Evolutionary conservation across 495 filamentous ascomycete species (phyloP), one percentile per base, ranked within the genome.

Genomic region (Tetracladium marchalianum): DNA sequence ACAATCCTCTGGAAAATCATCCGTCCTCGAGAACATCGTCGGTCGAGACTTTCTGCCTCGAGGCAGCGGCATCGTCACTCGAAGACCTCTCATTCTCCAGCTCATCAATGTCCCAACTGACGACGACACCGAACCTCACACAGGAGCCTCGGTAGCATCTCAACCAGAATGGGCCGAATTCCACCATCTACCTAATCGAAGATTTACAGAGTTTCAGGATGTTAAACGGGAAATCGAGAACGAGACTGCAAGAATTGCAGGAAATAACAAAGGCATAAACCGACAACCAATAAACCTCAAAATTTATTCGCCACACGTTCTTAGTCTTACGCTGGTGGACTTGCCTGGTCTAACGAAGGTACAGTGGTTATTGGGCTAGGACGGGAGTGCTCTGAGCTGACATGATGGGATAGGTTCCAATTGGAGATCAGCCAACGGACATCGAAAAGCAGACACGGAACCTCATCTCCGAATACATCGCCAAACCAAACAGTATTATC

Each of bases 361-460:
- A 41, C 36, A 31, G 53, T 43, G 64, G 33, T 27, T 34, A 47
- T 16, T 43, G n/a, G 13, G 11, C 1, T 24, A 24, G 9, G 11
- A 42, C 15, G 44, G 18, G 11, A 32, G 11, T n/a, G 9, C 34
- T 11, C 15, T 31, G 38, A 31, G 19, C 41, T 56, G 19, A 56
- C 12, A 16, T 32, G 7, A 11, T 24, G 35, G 39, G 18, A 36
- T 38, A 86, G 82, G 83, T 88, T 50, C 93, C 92, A 15, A 99
- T 99, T 63, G 92, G 92, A 44, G 92, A 99, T 62, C 92, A 99
- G 65, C 92, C 92, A 15, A 81, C 86, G 50, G 92, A 99, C 62
- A 99, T 99, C 55, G 92, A 99, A 68, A 97, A 97, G 64, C 92
- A 99, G 66, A 99, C 93, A 4, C 80, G 93, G 35, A 95, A 88